phyloP scores from a whole-genome alignment of 2,329 filamentous ascomycete species.

The Neophaeococcomyces mojaviensis region DNA sequence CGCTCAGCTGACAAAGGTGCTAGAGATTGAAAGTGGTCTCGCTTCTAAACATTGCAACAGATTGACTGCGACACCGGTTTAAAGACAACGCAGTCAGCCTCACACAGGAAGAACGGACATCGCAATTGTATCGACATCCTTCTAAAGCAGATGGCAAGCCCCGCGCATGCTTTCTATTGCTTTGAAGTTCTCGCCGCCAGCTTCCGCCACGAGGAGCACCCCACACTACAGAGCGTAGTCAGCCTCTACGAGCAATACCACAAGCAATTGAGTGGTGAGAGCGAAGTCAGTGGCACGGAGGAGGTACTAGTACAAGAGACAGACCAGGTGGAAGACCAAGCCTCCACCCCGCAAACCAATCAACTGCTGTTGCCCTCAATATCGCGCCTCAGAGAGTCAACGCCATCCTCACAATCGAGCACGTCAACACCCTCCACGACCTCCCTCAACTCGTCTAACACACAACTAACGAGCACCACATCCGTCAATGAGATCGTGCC shows the following conservation, averaged over 20 bases:
- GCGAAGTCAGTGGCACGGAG: slow-evolving; percentile 10
- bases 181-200: slow-evolving; percentile 78
- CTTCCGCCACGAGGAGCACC: slow-evolving; percentile 61
- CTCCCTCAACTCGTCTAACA: slow-evolving; percentile 42
- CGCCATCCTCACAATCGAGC: slow-evolving; percentile 32
- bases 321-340: slow-evolving; percentile 20
- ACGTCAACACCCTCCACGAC: slow-evolving; percentile 36
- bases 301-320: slow-evolving; percentile 10
- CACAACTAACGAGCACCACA: slow-evolving; percentile 34
- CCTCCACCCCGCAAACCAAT: slow-evolving; percentile 11
- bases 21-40: no score
- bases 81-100: no score
- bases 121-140: background rate
- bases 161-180: slow-evolving; percentile 82
- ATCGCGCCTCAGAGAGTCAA: slow-evolving; percentile 28
- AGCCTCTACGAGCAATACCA: slow-evolving; percentile 56
- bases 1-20: no score
- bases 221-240: slow-evolving; percentile 63
- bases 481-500: slow-evolving; percentile 35
- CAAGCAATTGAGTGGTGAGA: slow-evolving; percentile 23
- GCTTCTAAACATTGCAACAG: no score
- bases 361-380: slow-evolving; percentile 28
- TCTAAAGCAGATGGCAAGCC: slow-evolving; percentile 62
- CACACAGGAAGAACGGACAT: background rate
- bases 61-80: no score